Base-by-base conservation (phyloP, 257 asterid genomes). In the Osmanthus fragrans region DNA sequence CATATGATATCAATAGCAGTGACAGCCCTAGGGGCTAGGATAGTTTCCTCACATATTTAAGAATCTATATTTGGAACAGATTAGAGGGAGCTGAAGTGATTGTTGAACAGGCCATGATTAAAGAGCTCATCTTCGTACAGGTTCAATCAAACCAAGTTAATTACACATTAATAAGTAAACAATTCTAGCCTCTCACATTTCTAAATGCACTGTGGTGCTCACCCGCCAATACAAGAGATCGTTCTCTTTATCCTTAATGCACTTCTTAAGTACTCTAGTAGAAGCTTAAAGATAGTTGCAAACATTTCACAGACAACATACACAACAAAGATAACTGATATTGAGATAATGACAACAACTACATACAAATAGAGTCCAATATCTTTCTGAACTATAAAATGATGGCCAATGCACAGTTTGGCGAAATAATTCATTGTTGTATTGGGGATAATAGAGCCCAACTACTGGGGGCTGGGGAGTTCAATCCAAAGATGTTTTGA, bases 1-100 rank as follows among this genome's bases (percentile, higher is more conserved):
- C 42, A 9, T 40, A 67, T 49, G 64, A 78, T 27, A 51, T 45
- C 71, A 47, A 56, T 27, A 70, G 29, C 72, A 70, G 30, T 10
- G 30, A 56, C 54, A 16, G 68, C 67, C 58, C 70, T 34, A 66
- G 71, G 23, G 25, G 23, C 23, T 51, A 51, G 8, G 67, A 39
- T 4, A 51, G n/a, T 15, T 18, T 51, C 63, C 7, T 51, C 63
- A 18, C 18, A 51, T 51, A 51, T 5, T 51, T 4, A 16, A 4
- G 23, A 1, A 18, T 18, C 2, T 4, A 18, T 19, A 51, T 51
- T 23, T 51, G 23, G 25, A 51, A 51, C 10, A 18, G 10, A 4
- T 42, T 1, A 18, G 2, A 51, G 9, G n/a, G 9, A 51, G 63
- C 23, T 29, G 3, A 19, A 51, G 25, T 51, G 63, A 51, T 51